Percentiles rank a stretch among this genome's conserved stretches.
phyloP scores from a whole-genome alignment of 495 filamentous ascomycete genomes.

The Aspergillus carlsbadensis region DNA sequence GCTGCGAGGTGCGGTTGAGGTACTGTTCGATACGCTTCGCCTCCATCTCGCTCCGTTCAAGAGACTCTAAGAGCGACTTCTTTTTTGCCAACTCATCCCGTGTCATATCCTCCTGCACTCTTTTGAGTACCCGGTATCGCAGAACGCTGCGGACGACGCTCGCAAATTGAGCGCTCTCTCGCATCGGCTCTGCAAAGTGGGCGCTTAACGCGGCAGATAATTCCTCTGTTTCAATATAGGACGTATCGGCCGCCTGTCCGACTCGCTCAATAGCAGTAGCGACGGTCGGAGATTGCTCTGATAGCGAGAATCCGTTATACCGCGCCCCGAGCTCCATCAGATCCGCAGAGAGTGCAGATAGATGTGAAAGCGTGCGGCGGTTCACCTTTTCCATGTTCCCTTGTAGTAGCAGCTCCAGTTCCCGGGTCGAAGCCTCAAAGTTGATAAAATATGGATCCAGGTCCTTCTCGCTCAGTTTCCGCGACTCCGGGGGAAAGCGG shows the following conservation, averaged over 20 bases:
- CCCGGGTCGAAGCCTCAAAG: constrained; percentile 83
- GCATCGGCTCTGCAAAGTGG: constrained; percentile 93
- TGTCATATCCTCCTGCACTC: constrained; percentile 97
- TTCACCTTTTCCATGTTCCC: constrained; percentile 97
- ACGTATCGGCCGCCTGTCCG: constrained; percentile 92
- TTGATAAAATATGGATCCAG: constrained; percentile 93
- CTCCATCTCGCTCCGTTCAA: constrained; percentile 88
- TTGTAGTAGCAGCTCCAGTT: constrained; percentile 80
- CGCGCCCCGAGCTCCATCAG: constrained; percentile 88
- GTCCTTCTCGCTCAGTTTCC: constrained; percentile 78
- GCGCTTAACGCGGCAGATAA: constrained; percentile 78
- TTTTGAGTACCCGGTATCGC: constrained; percentile 84
- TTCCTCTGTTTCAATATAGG: constrained; percentile 94
- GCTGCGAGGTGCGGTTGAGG: constrained; percentile 64
- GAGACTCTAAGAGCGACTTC: constrained; percentile 68
- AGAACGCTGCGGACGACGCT: constrained; percentile 88
- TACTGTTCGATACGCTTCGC: constrained; percentile 91
- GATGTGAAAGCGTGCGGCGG: constrained; percentile 78
- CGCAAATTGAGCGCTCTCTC: constrained; percentile 95
- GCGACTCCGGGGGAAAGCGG: constrained; percentile 79
- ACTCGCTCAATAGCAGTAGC: constrained; percentile 92
- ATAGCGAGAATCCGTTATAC: constrained; percentile 96
- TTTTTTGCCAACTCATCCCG: constrained; percentile 86
- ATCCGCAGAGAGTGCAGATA: constrained; percentile 79
- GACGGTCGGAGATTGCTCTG: constrained; percentile 81